These are phyloP conservation scores for Dendrocalamus sinicus DNA, from an alignment of 176 grass and related monocot species.

Conservation along the genomic window DNA sequence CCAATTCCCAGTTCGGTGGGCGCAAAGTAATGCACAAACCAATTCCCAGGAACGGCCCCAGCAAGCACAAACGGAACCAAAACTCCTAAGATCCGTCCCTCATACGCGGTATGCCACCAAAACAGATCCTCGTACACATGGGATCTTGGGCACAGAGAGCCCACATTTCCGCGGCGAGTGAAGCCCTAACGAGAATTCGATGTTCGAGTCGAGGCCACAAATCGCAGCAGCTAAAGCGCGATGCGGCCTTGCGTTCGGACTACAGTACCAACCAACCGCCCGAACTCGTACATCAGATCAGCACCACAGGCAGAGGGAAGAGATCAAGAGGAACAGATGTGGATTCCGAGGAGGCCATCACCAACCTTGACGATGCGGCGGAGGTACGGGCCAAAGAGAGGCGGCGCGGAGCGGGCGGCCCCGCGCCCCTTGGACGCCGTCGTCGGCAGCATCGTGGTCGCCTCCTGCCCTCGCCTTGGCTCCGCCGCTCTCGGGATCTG, in stretches of 20 bases:
- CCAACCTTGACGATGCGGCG: constrained; percentile 95
- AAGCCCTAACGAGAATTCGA: constrained; percentile 25
- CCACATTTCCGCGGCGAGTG: background rate
- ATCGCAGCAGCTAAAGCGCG: background rate
- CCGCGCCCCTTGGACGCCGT: constrained; percentile 77
- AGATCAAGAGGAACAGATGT: background rate
- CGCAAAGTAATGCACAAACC: background rate
- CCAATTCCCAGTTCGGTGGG: background rate
- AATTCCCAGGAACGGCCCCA: background rate
- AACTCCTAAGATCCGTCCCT: background rate
- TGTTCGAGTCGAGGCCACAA: background rate
- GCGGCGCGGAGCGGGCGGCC: constrained; percentile 53
- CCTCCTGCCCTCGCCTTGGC: background rate
- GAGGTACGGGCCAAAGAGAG: constrained; percentile 80
- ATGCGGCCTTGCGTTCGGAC: background rate
- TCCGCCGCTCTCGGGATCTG: constrained; percentile 28
- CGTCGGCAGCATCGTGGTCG: constrained; percentile 75
- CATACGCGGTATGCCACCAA: background rate
- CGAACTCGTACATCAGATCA: background rate
- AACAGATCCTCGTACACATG: background rate
- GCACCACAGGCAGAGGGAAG: background rate
- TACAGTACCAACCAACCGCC: background rate
- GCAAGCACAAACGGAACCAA: background rate
- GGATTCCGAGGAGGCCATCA: constrained; percentile 1
- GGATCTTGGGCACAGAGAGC: background rate